Conservation (phyloP, 2,329 filamentous ascomycete genomes). For the Talaromyces sp. region DNA sequence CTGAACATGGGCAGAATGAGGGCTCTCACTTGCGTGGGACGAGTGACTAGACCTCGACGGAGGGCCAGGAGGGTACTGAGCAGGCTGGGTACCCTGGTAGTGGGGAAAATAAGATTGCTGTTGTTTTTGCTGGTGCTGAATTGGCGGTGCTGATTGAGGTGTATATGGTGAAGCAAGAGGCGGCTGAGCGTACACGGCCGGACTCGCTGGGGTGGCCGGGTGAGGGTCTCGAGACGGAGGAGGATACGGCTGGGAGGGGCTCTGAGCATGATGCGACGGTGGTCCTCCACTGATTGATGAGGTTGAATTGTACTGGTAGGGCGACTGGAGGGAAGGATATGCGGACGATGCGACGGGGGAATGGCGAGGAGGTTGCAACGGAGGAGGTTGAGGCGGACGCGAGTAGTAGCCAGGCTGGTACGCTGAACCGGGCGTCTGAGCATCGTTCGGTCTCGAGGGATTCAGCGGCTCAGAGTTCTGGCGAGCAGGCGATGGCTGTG, state of each 20-base stretch:
- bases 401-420: slow-evolving; percentile 23
- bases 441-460: slow-evolving; percentile 17
- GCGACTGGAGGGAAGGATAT: slow-evolving; percentile 34
- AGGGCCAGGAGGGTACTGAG: slow-evolving; percentile 34
- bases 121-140: slow-evolving; percentile 19
- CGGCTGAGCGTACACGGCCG: slow-evolving; percentile 23
- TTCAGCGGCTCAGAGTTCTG: slow-evolving; percentile 23
- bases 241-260: slow-evolving; percentile 25
- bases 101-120: slow-evolving; percentile 34
- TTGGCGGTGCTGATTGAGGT: slow-evolving; percentile 29
- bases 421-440: slow-evolving; percentile 16
- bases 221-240: slow-evolving; percentile 31
- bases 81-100: slow-evolving; percentile 33
- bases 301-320: slow-evolving; percentile 34
- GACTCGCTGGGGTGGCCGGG: slow-evolving; percentile 17
- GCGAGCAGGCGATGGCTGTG: slow-evolving; percentile 22
- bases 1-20: slow-evolving; percentile 24
- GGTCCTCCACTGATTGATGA: slow-evolving; percentile 25
- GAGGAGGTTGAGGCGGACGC: slow-evolving; percentile 35
- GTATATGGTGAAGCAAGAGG: slow-evolving; percentile 35
- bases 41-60: slow-evolving; percentile 27
- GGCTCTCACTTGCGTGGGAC: slow-evolving; percentile 30
- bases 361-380: slow-evolving; percentile 40
- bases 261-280: slow-evolving; percentile 27
- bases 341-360: slow-evolving; percentile 39